Evolutionary conservation across 2,329 filamentous ascomycete genomes (phyloP).

Genomic region (Calonectria hawksworthii): DNA sequence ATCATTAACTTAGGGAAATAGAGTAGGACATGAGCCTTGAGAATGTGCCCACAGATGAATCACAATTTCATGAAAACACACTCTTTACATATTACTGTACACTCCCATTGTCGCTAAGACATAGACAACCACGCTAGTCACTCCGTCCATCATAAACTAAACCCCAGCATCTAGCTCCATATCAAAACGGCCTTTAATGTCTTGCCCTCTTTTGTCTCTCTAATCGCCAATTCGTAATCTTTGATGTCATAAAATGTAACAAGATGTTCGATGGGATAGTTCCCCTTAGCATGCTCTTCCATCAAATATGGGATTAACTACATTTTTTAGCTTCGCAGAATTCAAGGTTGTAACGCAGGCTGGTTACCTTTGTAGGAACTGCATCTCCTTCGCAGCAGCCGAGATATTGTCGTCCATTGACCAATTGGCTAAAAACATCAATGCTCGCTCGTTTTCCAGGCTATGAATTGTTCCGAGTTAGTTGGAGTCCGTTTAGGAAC

Average conservation of each 20-base stretch:
- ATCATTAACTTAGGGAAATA: background rate
- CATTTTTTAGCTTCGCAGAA: background rate
- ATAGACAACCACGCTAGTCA: background rate
- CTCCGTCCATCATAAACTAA: background rate
- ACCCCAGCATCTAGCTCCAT: slow-evolving; percentile 42
- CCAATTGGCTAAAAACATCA: slow-evolving; percentile 18
- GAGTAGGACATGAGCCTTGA: background rate
- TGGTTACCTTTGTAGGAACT: slow-evolving; percentile 2
- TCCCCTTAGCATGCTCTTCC: slow-evolving; percentile 21
- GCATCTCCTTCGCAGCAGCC: slow-evolving; percentile 24
- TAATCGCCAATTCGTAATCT: slow-evolving; percentile 16
- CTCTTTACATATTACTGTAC: background rate
- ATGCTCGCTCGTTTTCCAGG: slow-evolving; percentile 18
- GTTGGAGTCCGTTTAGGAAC: background rate
- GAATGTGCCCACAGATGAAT: background rate
- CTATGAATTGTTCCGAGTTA: background rate
- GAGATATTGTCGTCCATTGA: slow-evolving; percentile 21
- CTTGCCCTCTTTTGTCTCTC: slow-evolving; percentile 19
- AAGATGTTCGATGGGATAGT: slow-evolving; percentile 17
- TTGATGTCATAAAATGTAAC: slow-evolving; percentile 24
- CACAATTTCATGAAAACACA: background rate
- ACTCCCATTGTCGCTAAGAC: background rate
- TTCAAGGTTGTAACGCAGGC: rapidly evolving
- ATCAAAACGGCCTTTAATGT: slow-evolving; percentile 23
- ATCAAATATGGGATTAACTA: slow-evolving; percentile 19